Evolutionary conservation across 768 basidiomycete species (phyloP).

Genomic region (Amanita pseudoporphyria): DNA sequence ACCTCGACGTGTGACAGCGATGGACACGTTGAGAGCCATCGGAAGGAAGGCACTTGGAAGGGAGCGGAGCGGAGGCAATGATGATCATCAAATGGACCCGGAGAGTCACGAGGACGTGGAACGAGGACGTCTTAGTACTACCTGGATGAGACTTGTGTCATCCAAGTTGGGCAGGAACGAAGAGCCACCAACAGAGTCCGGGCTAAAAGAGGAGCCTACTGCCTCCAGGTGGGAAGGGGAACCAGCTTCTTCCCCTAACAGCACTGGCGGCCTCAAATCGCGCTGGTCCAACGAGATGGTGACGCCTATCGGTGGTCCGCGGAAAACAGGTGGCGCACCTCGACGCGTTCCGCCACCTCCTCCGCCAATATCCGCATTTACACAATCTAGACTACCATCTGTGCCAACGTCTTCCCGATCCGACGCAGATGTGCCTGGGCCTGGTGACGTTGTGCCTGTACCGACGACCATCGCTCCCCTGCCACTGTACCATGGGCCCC

Average conservation of each 20-base stretch:
- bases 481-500: slow-evolving; percentile 13
- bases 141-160: slow-evolving; percentile 29
- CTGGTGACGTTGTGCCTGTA: no score
- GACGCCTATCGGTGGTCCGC: slow-evolving; percentile 7
- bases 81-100: background rate
- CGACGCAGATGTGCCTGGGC: background rate
- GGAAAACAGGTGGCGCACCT: background rate
- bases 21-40: slow-evolving; percentile 35
- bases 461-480: slow-evolving; percentile 8
- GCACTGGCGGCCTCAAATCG: slow-evolving; percentile 12
- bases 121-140: slow-evolving; percentile 8
- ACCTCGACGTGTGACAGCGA: slow-evolving; percentile 16
- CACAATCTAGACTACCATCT: background rate
- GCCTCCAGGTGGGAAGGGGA: slow-evolving; percentile 12
- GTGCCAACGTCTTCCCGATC: background rate
- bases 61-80: slow-evolving; percentile 7
- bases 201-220: slow-evolving; percentile 10
- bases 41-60: slow-evolving; percentile 28
- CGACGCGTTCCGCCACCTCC: background rate
- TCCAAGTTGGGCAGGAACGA: slow-evolving; percentile 17
- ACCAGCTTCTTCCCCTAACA: slow-evolving; percentile 7
- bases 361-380: background rate
- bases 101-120: slow-evolving; percentile 3
- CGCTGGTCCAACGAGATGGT: slow-evolving; percentile 25
- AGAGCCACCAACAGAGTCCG: background rate